Conservation (phyloP, 805 yeast species). For the Yamadazyma akitaensis region DNA sequence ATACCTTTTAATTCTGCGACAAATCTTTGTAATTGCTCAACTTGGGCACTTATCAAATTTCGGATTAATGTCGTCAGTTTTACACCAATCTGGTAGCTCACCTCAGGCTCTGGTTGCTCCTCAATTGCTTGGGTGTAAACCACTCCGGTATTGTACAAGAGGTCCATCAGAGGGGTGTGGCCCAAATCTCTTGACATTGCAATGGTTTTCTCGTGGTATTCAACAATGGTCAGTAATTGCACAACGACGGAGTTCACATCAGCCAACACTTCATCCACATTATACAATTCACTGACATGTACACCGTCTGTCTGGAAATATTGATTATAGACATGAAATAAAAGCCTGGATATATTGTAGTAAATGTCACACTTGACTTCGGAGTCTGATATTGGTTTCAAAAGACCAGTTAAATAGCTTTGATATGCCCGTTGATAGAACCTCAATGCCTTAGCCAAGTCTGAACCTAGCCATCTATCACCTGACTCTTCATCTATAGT, state of each 20-base stretch:
- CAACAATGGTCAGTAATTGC: slow-evolving; percentile 30
- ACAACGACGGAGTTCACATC: slow-evolving; percentile 30
- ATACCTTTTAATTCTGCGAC: slow-evolving; percentile 18
- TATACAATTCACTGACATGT: slow-evolving; percentile 24
- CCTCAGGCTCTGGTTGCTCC: neutral
- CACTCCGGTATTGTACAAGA: slow-evolving; percentile 45
- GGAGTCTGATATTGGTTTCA: neutral
- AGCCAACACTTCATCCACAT: slow-evolving; percentile 29
- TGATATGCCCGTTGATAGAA: slow-evolving; percentile 59
- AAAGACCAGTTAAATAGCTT: slow-evolving; percentile 21
- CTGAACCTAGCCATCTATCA: slow-evolving; percentile 69
- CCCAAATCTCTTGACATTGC: slow-evolving; percentile 7
- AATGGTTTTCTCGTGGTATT: slow-evolving; percentile 39
- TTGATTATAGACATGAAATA: slow-evolving; percentile 55
- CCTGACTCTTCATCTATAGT: slow-evolving; percentile 69
- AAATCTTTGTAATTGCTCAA: slow-evolving; percentile 25
- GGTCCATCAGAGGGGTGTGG: slow-evolving; percentile 34
- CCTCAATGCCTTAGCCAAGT: slow-evolving; percentile 58
- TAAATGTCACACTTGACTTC: slow-evolving; percentile 38
- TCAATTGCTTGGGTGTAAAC: slow-evolving; percentile 49
- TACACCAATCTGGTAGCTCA: slow-evolving; percentile 19
- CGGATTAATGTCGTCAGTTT: slow-evolving; percentile 5
- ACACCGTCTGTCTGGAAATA: slow-evolving; percentile 49
- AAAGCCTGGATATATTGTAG: slow-evolving; percentile 58
- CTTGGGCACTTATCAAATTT: slow-evolving; percentile 16